Evolutionary conservation across 1,139 yeast genomes (phyloP), one percentile per base, ranked within the genome.

Genomic region (Yamadazyma triangularis): DNA sequence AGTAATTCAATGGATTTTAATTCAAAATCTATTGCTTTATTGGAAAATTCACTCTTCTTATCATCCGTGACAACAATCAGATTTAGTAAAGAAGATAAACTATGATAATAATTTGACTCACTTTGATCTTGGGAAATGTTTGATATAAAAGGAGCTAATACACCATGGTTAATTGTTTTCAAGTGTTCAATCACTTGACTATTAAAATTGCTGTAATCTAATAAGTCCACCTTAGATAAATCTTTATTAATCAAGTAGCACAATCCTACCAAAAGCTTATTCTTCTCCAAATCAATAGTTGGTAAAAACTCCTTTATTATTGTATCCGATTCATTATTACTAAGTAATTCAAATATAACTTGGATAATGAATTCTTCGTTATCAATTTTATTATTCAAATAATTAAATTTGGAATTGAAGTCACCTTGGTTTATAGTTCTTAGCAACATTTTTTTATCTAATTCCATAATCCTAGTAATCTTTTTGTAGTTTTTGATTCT

Each of bases 31-130:
- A 62, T 50, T 1, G 70, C 56, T 10, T 44, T 44, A 8, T 42
- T 40, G n/a, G 49, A 43, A 32, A 55, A 58, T 4, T 41, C 44
- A 2, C 28, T 21, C 4, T 24, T 23, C 4, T 23, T 15, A 12
- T 23, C 34, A 3, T 43, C 44, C 35, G 51, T 58, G 8, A 47
- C 33, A 27, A 51, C 49, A 4, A 61, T 50, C 25, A 64, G 48
- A 27, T 48, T 47, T 4, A 18, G 20, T 7, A 18, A 9, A 7
- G 9, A 6, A 6, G 68, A 53, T 24, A 66, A 53, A 15, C 57
- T 45, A 41, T 65, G 70, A 40, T 42, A 66, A 44, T 64, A 67
- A 21, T 55, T 50, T 1, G 64, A 51, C 33, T 53, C 51, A 14
- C 24, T 13, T 4, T 33, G 15, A 3, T 24, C 13, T 6, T 28